Conservation (phyloP, 2,329 filamentous ascomycete species). For the Aspergillus thermomutatus region DNA sequence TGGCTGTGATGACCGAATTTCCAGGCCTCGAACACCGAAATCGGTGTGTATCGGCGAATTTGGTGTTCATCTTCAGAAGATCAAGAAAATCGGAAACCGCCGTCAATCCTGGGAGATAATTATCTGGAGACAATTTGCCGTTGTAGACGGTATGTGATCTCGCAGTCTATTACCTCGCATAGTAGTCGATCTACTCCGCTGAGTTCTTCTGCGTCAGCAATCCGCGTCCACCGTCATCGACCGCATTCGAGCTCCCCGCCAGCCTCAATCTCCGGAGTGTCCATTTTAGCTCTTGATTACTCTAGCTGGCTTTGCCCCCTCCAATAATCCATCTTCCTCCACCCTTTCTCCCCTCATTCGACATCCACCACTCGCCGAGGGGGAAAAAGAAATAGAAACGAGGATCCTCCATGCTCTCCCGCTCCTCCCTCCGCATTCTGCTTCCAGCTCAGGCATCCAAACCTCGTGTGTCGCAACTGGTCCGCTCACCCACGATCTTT, state of each 20-base stretch:
- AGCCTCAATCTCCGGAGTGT: background rate
- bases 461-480: slow-evolving; percentile 8
- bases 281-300: background rate
- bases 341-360: slow-evolving; percentile 1
- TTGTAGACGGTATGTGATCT: background rate
- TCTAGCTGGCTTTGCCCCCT: background rate
- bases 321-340: slow-evolving; percentile 1
- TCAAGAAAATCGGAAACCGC: background rate
- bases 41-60: background rate
- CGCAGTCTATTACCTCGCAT: too few relatives aligned
- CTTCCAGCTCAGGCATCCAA: slow-evolving; percentile 17
- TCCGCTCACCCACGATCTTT: slow-evolving; percentile 2
- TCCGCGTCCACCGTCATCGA: background rate
- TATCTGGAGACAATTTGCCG: background rate
- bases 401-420: slow-evolving; percentile 19
- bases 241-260: slow-evolving; percentile 1
- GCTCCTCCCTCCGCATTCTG: slow-evolving; percentile 12
- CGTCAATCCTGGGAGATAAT: background rate
- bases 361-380: background rate
- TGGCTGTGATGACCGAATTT: background rate
- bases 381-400: background rate
- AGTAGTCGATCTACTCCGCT: background rate
- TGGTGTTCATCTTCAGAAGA: background rate
- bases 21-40: background rate
- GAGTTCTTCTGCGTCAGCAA: background rate